Percentiles rank a stretch among this genome's conserved stretches.
phyloP scores from a whole-genome alignment of 108 stramenopile species.

The Seminavis robusta region DNA sequence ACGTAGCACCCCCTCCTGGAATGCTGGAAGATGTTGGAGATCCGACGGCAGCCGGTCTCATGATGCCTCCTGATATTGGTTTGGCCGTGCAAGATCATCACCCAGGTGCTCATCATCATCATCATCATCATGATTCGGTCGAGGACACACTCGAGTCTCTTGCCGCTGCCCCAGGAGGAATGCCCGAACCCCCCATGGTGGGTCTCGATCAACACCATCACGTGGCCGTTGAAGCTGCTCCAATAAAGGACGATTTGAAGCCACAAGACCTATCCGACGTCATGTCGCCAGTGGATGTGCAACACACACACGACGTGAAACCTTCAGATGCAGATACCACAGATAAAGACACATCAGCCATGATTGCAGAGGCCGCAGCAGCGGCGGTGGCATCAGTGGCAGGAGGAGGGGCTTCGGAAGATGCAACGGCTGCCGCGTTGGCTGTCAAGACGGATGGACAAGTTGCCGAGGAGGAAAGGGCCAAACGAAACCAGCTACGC shows the following conservation, averaged over 20 bases:
- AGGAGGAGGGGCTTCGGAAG: not conserved
- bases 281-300: not conserved
- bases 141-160: not conserved
- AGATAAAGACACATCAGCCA: not conserved
- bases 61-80: too few relatives aligned
- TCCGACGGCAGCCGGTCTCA: too few relatives aligned
- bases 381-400: constrained; percentile 1
- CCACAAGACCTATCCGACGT: not conserved
- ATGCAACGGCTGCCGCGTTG: constrained; percentile 9
- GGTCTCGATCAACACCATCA: not conserved
- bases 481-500: constrained; percentile 11
- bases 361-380: constrained; percentile 15
- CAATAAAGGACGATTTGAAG: not conserved
- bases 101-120: too few relatives aligned
- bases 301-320: not conserved
- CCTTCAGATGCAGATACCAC: not conserved
- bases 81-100: too few relatives aligned
- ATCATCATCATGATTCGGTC: too few relatives aligned
- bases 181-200: not conserved
- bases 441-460: constrained; percentile 18
- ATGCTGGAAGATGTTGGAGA: too few relatives aligned
- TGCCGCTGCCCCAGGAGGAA: not conserved
- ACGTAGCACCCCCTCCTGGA: not conserved
- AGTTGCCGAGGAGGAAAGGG: constrained; percentile 15
- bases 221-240: not conserved